A percentile compares a stretch with the other conserved stretches of the same genome.
These are phyloP conservation scores for Kingdonia uniflora DNA, from an alignment of 164 flowering plant species.

Conservation along the genomic window DNA sequence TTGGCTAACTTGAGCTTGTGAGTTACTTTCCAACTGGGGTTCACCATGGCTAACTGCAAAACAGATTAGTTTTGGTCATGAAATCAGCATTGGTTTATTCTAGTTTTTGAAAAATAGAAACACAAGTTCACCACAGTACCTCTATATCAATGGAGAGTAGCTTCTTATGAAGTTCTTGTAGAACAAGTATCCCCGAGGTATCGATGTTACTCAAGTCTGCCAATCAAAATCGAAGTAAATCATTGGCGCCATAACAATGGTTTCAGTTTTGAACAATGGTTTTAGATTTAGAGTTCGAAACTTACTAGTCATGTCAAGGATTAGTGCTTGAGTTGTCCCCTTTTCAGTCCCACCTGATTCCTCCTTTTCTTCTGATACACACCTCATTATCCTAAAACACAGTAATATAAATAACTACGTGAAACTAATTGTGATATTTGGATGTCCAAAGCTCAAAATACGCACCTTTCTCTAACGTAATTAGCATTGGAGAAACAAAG, in stretches of 20 bases:
- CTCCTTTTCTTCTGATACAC: constrained; percentile 23
- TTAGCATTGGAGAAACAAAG: constrained; percentile 84
- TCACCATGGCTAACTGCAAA: constrained; percentile 60
- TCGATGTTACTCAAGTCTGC: constrained; percentile 58
- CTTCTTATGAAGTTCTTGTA: constrained; percentile 53
- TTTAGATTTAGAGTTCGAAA: background rate
- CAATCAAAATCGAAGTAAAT: constrained; percentile 1
- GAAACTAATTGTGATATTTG: background rate
- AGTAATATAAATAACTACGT: background rate
- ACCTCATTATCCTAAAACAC: constrained; percentile 32
- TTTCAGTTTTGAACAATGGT: background rate
- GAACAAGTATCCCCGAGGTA: constrained; percentile 49
- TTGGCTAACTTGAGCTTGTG: constrained; percentile 58
- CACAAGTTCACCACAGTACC: constrained; percentile 20
- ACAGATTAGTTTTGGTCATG: background rate
- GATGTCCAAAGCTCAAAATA: background rate
- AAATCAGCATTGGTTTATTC: background rate
- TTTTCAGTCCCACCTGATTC: constrained; percentile 16
- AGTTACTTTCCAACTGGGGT: constrained; percentile 66
- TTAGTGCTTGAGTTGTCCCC: constrained; percentile 20
- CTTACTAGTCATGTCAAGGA: constrained; percentile 69
- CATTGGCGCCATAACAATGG: background rate
- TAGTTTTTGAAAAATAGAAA: too few species aligned
- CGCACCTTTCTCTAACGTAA: constrained; percentile 57
- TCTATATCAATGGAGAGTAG: constrained; percentile 27